Conservation (phyloP, 2,329 filamentous ascomycete species). For the Phialocephala subalpina region DNA sequence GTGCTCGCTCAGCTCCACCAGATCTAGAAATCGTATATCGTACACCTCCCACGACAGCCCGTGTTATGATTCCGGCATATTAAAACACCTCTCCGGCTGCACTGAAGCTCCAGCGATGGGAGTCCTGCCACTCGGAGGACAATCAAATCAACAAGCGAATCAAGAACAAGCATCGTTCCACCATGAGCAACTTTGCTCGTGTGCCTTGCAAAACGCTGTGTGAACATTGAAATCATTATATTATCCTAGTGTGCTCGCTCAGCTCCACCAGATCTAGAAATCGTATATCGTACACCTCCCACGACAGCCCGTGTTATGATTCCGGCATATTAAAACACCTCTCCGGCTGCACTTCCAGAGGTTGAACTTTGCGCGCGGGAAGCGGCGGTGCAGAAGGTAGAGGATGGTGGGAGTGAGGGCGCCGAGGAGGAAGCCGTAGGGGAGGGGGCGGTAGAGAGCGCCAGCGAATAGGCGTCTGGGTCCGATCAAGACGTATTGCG, state of each 20-base stretch:
- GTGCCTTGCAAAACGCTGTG: not conserved
- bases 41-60: not conserved
- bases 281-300: not conserved
- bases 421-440: conserved; percentile 62
- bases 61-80: conserved; percentile 42
- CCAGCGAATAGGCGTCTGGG: conserved; percentile 58
- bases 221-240: not conserved
- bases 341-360: conserved; percentile 68
- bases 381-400: conserved; percentile 58
- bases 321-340: conserved; percentile 61
- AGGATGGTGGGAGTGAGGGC: conserved; percentile 54
- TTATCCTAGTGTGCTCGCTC: not conserved
- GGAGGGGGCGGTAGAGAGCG: conserved; percentile 56
- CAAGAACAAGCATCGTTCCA: too few relatives aligned
- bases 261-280: not conserved
- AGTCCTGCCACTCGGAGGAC: too few relatives aligned
- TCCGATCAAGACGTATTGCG: conserved; percentile 67
- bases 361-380: conserved; percentile 59
- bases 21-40: not conserved
- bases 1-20: not conserved
- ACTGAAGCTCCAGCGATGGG: too few relatives aligned
- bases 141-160: too few relatives aligned
- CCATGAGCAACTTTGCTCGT: not conserved
- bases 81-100: conserved; percentile 66
- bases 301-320: not conserved